Evolutionary conservation across 768 basidiomycete genomes (phyloP), one percentile per base, ranked within the genome.

Genomic region (Dendrothele bispora): DNA sequence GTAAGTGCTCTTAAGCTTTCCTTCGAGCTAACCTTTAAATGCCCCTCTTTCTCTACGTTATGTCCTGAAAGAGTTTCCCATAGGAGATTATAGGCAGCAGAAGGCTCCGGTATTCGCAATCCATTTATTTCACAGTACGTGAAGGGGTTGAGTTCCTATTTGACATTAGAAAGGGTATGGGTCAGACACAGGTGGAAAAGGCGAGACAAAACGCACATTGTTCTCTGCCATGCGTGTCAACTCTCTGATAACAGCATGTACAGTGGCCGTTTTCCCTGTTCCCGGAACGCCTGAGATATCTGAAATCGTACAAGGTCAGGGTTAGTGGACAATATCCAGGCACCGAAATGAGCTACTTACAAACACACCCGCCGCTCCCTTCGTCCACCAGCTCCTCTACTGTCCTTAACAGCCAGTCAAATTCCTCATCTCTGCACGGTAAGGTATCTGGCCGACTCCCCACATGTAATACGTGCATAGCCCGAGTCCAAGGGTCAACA

Each of bases 211-310:
- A 17, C 21, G 10, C 10, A 70, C 84, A 24, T 82, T 84, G 46
- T 81, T 75, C 61, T 88, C 79, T 1, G 94, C 94, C 82, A 95
- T 90, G 30, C 85, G 77, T 60, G 91, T 94, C 10, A 98, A 74
- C 61, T 95, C 91, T 29, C 90, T 79, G 26, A 98, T 81, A 21
- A 97, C 87, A 1, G 88, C 89, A 57, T 98, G 95, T 0, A 98
- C 94, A 1, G 97, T 98, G 0, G 97, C 97, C 1, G 97, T 99
- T 69, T 98, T 99, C 7, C 97, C 95, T 2, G 95, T 98, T 6
- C 97, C 95, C n/a, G 95, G 97, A 6, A 98, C 93, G 7, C 97
- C 95, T 6, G 95, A 94, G 39, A 98, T 97, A 66, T 98, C 95
- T 98, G 45, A 12, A 27, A 35, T 24, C 12, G 2, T 34, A 28